Conservation (phyloP, 495 filamentous ascomycete species). For the Daldinia bambusicola region DNA sequence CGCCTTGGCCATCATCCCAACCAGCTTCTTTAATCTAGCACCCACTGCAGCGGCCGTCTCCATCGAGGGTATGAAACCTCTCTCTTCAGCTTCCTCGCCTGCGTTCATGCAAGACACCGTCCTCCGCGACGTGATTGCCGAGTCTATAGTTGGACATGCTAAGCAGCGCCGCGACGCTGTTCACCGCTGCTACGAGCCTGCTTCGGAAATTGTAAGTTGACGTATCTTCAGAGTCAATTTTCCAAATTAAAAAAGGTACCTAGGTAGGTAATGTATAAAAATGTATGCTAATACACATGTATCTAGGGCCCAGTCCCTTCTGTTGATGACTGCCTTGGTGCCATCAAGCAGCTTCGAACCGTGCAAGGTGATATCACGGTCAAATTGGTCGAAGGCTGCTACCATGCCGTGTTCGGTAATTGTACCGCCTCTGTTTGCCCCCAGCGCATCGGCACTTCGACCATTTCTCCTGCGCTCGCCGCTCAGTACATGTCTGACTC, state of each 20-base stretch:
- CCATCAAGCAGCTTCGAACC: constrained; percentile 38
- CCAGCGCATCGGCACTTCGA: constrained; percentile 37
- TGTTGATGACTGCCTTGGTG: constrained; percentile 42
- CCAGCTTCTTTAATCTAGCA: constrained; percentile 10
- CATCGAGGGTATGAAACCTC: neutral
- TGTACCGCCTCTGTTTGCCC: constrained; percentile 47
- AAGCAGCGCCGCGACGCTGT: constrained; percentile 30
- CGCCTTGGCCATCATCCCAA: constrained; percentile 8
- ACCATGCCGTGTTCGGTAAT: constrained; percentile 40
- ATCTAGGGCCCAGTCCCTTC: constrained; percentile 42
- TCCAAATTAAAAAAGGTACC: neutral
- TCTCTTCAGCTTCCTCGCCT: neutral
- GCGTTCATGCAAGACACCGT: constrained; percentile 8
- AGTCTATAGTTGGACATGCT: constrained; percentile 9
- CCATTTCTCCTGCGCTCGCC: constrained; percentile 39
- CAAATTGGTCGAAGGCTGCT: constrained; percentile 45
- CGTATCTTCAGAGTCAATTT: neutral
- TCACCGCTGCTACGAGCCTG: constrained; percentile 43
- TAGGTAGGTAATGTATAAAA: neutral
- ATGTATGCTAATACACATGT: neutral
- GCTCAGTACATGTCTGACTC: constrained; percentile 42
- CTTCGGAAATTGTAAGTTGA: constrained; percentile 37
- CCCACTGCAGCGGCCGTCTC: neutral
- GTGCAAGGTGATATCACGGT: constrained; percentile 38
- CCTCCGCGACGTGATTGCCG: constrained; percentile 3